A percentile compares a stretch with the other conserved stretches of the same genome.
Conservation (phyloP, 2,329 filamentous ascomycete species). For the Laburnicola sp. region DNA sequence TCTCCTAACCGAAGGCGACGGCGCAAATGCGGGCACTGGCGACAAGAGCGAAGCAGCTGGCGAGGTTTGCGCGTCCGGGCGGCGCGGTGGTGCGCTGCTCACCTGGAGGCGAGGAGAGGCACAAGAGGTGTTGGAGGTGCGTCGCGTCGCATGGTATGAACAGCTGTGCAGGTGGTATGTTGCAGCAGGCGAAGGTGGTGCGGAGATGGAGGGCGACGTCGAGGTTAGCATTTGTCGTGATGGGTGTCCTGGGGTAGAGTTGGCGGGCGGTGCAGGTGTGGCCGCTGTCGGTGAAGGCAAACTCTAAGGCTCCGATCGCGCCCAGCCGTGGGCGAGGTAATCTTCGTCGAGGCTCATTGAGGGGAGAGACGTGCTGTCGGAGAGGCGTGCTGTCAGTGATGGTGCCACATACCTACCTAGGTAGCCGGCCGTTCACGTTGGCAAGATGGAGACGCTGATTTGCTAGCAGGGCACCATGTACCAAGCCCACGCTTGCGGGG, state of each 20-base stretch:
- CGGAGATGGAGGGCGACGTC: conserved; percentile 43
- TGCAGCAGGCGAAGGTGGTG: conserved; percentile 41
- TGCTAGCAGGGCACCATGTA: not conserved
- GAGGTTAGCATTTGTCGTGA: conserved; percentile 46
- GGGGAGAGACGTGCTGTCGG: not conserved
- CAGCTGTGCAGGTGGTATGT: conserved; percentile 37
- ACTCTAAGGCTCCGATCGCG: no score
- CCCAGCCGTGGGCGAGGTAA: not conserved
- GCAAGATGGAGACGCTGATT: not conserved
- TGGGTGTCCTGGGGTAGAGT: no score
- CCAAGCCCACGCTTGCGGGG: not conserved
- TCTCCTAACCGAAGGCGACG: conserved; percentile 34
- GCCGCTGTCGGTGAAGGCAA: no score
- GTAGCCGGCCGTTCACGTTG: no score
- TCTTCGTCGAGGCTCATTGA: conserved; percentile 1
- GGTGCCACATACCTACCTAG: no score
- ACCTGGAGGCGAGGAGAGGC: conserved; percentile 43
- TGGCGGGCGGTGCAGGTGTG: no score
- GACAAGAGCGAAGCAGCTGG: conserved; percentile 28
- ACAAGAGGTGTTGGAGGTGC: conserved; percentile 33
- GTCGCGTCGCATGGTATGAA: conserved; percentile 40
- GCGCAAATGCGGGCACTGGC: conserved; percentile 25
- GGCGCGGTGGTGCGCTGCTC: conserved; percentile 31
- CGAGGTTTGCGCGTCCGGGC: conserved; percentile 33
- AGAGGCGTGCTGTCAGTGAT: no score